Base-by-base conservation (phyloP, 75 land plant species). In the Pseudotsuga menziesii region DNA sequence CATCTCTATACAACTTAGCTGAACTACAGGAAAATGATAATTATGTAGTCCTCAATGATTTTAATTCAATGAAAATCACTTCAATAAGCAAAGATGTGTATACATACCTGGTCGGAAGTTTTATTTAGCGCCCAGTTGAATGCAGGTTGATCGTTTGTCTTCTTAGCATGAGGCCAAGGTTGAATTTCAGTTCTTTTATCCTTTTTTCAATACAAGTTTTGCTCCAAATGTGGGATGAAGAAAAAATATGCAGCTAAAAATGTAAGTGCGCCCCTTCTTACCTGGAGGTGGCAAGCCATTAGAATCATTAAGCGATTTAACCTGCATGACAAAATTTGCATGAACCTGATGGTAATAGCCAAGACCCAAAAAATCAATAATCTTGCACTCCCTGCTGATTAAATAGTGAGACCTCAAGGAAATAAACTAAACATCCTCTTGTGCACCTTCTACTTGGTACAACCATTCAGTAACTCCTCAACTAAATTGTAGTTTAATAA, bases 231-330 rank as follows among this genome's bases (percentile, higher is more conserved):
- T 29, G 32, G 32, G 32, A 29, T 29, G 1, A 0, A 29, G 32
- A 29, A 29, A 29, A 29, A 29, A 0, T 1, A 29, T 29, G 32
- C 32, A 29, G 1, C 32, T 29, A 76, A 97, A 96, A 23, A 96
- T 94, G 73, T 96, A 94, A 55, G 97, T 85, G 57, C 94, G 85
- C 11, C 98, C 98, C 78, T 94, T 93, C 81, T 96, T 96, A 14
- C 98, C 98, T 22, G 98, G 98, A 77, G 98, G 91, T 54, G 98
- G 98, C 76, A 96, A 80, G 35, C 77, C 79, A 80, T 94, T 94
- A 60, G 93, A 89, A 74, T 94, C 97, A 52, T 87, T 67, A 56
- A 84, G 63, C 23, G 94, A 94, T 77, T 96, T 96, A 52, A 96
- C 85, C 97, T 96, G 90, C 57, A 55, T 56, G 54, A 67, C 32